A percentile compares a stretch with the other conserved stretches of the same genome.
These are phyloP conservation scores for Lactarius pseudohatsudake DNA, from an alignment of 768 basidiomycete species.

Conservation along the genomic window DNA sequence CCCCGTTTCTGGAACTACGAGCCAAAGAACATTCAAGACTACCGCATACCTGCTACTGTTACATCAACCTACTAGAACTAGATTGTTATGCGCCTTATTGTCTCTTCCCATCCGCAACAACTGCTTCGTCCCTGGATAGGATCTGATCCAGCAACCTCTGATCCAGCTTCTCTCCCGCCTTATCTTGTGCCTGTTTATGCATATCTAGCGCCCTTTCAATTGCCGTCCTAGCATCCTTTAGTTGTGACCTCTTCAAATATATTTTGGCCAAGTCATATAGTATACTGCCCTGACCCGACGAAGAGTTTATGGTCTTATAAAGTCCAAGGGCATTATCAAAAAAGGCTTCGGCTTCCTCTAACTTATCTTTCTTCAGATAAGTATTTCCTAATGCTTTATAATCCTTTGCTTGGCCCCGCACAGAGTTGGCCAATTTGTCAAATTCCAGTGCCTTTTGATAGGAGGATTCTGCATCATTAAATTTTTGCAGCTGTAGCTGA, in stretches of 20 bases:
- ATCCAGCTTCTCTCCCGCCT: not conserved
- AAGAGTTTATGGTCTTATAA: not conserved
- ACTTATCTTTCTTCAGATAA: not conserved
- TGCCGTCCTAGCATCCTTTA: not conserved
- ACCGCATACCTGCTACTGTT: not conserved
- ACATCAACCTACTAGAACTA: not conserved
- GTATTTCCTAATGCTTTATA: not conserved
- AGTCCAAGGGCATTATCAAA: not conserved
- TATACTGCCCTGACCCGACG: not conserved
- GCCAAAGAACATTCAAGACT: not conserved
- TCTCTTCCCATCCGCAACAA: not conserved
- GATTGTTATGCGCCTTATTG: not conserved
- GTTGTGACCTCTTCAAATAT: not conserved
- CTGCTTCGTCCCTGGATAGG: not conserved
- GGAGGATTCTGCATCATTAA: not conserved
- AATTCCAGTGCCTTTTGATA: slow-evolving; percentile 1
- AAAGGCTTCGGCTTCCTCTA: not conserved
- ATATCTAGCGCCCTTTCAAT: not conserved
- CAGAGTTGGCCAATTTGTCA: slow-evolving; percentile 3
- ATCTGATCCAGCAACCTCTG: not conserved
- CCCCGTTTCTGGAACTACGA: not conserved
- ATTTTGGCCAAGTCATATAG: not conserved
- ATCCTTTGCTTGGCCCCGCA: slow-evolving; percentile 1
- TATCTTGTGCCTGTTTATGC: slow-evolving; percentile 8
- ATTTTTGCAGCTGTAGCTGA: not conserved